Evolutionary conservation across 2,329 filamentous ascomycete species (phyloP).

Genomic region (Nothophoma quercina): DNA sequence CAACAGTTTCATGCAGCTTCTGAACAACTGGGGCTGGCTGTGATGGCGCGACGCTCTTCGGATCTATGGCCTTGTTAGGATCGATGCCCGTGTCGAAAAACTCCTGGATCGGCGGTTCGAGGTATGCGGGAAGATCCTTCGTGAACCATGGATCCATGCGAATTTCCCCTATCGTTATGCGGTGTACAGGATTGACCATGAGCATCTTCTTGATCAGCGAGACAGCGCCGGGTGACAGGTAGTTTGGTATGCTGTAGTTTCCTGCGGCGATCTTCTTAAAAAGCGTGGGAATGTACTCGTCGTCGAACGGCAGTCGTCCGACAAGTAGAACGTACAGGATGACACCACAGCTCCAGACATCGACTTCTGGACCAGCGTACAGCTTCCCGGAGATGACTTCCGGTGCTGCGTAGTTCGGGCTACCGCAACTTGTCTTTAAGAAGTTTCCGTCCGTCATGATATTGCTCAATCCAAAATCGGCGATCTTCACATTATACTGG

Average conservation of each 20-base stretch:
- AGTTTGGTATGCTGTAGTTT: conserved; percentile 89
- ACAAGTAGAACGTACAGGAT: conserved; percentile 75
- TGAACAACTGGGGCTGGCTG: conserved; percentile 77
- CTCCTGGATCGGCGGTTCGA: conserved; percentile 86
- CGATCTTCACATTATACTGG: conserved; percentile 97
- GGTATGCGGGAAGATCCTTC: conserved; percentile 83
- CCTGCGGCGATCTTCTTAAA: conserved; percentile 98
- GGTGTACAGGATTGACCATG: conserved; percentile 91
- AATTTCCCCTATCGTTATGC: conserved; percentile 93
- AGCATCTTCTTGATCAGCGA: conserved; percentile 90
- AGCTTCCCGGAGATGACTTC: conserved; percentile 98
- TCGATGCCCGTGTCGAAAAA: conserved; percentile 95
- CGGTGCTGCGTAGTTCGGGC: conserved; percentile 96
- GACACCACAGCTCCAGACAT: conserved; percentile 97
- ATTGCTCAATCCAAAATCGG: conserved; percentile 97
- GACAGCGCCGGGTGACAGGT: conserved; percentile 85
- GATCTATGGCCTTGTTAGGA: conserved; percentile 87
- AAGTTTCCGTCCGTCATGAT: conserved; percentile 99
- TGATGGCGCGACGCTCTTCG: conserved; percentile 79
- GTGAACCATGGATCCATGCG: conserved; percentile 93
- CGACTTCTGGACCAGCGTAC: conserved; percentile 96
- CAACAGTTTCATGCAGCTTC: conserved; percentile 89
- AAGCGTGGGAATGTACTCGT: conserved; percentile 95
- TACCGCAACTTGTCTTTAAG: conserved; percentile 96
- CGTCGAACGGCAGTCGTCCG: conserved; percentile 86